A percentile compares a stretch with the other conserved stretches of the same genome.
phyloP scores from a whole-genome alignment of 257 asterid species.

The Fraxinus pennsylvanica region DNA sequence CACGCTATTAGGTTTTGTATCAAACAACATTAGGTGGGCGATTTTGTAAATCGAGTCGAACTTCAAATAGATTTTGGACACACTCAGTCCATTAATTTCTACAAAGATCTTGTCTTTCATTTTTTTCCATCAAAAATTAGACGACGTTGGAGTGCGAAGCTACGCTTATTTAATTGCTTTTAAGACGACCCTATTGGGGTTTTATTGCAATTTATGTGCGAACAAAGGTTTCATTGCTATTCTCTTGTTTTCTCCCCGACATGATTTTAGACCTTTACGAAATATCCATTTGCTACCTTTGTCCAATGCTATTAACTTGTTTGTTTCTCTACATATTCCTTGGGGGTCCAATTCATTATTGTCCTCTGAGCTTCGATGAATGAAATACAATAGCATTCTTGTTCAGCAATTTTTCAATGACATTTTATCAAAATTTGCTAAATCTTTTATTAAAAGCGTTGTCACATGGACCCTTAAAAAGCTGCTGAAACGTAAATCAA shows the following conservation, averaged over 20 bases:
- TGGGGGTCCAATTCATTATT: background rate
- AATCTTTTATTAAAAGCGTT: too few relatives aligned
- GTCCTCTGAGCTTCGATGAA: background rate
- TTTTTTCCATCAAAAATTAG: too few relatives aligned
- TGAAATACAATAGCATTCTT: background rate
- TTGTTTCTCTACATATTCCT: background rate
- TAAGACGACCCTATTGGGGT: background rate
- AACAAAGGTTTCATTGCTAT: constrained; percentile 15
- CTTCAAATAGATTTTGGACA: too few relatives aligned
- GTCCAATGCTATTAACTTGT: constrained; percentile 21
- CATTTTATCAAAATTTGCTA: too few relatives aligned
- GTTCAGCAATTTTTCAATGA: too few relatives aligned
- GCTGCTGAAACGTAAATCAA: too few relatives aligned
- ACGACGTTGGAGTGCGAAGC: background rate
- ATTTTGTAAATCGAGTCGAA: too few relatives aligned
- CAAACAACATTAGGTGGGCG: too few relatives aligned
- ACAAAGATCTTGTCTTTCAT: background rate
- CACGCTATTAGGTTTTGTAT: too few relatives aligned
- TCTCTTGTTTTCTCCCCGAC: constrained; percentile 30
- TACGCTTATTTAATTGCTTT: too few relatives aligned
- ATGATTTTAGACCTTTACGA: constrained; percentile 27
- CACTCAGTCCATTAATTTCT: background rate
- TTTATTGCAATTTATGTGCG: background rate
- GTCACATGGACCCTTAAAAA: too few relatives aligned
- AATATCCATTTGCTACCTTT: background rate